Conservation (phyloP, 2,329 filamentous ascomycete species). For the Blumeriella jaapii region DNA sequence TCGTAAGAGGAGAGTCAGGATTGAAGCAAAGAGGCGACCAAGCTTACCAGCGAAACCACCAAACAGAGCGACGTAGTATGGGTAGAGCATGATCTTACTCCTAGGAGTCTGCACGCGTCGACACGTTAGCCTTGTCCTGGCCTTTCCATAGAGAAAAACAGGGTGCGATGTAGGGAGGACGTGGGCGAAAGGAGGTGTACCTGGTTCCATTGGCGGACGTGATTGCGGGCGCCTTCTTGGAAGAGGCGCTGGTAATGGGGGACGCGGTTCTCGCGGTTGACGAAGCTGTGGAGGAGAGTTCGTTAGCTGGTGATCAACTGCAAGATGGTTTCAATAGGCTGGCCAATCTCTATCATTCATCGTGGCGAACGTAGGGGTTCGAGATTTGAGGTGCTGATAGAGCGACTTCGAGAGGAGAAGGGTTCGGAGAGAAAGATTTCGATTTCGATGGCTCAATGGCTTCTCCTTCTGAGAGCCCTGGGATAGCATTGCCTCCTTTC, state of each 20-base stretch:
- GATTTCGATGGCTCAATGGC: too few relatives aligned
- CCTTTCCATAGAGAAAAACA: too few relatives aligned
- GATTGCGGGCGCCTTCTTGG: slow-evolving; percentile 58
- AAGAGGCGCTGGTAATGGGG: slow-evolving; percentile 64
- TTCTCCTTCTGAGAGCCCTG: too few relatives aligned
- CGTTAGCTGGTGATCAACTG: slow-evolving; percentile 18
- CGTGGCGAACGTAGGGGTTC: too few relatives aligned
- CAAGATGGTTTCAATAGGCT: too few relatives aligned
- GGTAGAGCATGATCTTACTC: slow-evolving; percentile 53
- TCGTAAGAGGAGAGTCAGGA: too few relatives aligned
- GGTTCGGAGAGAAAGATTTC: too few relatives aligned
- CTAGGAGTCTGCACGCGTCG: slow-evolving; percentile 48
- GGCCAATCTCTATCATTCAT: too few relatives aligned
- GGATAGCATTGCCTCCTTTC: too few relatives aligned
- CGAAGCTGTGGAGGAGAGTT: slow-evolving; percentile 29
- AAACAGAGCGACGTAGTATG: slow-evolving; percentile 56
- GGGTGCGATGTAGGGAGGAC: not conserved
- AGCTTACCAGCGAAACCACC: slow-evolving; percentile 48
- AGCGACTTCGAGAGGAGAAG: too few relatives aligned
- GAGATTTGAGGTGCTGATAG: too few relatives aligned
- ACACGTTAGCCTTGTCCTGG: too few relatives aligned
- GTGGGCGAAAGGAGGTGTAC: slow-evolving; percentile 34
- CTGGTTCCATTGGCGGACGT: slow-evolving; percentile 66
- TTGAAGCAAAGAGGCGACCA: not conserved
- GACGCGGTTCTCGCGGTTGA: slow-evolving; percentile 68